Percentiles rank a stretch among this genome's conserved stretches.
Conservation (phyloP, 2,329 filamentous ascomycete genomes). For the Cyanodermella asteris region DNA sequence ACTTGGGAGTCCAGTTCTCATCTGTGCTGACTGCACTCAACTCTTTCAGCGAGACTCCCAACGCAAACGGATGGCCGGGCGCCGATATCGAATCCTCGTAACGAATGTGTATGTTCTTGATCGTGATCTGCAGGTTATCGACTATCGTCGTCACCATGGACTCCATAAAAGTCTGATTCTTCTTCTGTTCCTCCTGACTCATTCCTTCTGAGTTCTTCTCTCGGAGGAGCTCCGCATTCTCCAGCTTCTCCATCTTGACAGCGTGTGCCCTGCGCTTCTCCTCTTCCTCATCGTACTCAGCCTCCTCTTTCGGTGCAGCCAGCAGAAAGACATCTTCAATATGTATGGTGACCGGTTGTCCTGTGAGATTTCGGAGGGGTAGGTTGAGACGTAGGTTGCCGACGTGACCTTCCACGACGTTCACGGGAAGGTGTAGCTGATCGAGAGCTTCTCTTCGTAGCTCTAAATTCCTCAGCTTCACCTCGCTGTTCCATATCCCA, state of each 20-base stretch:
- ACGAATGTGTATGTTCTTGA: conserved; percentile 95
- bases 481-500: conserved; percentile 96
- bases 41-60: conserved; percentile 80
- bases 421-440: conserved; percentile 87
- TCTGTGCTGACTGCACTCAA: conserved; percentile 96
- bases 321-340: conserved; percentile 95
- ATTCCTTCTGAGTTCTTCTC: conserved; percentile 82
- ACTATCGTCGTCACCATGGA: conserved; percentile 91
- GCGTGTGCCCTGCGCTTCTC: conserved; percentile 68
- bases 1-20: conserved; percentile 82
- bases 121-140: conserved; percentile 89
- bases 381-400: conserved; percentile 82
- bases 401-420: conserved; percentile 87
- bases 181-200: conserved; percentile 86
- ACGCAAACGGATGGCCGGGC: conserved; percentile 81
- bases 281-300: conserved; percentile 79
- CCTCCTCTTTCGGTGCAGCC: conserved; percentile 86
- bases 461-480: conserved; percentile 82
- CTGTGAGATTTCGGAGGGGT: conserved; percentile 90
- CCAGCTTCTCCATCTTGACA: conserved; percentile 98
- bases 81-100: conserved; percentile 96
- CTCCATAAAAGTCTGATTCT: conserved; percentile 92
- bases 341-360: conserved; percentile 80
- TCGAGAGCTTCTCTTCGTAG: conserved; percentile 87
- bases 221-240: conserved; percentile 85